Percentiles rank a stretch among this genome's conserved stretches.
phyloP scores from a whole-genome alignment of 192 early-diverging fungal genomes.

The Backusella tarrabulga region DNA sequence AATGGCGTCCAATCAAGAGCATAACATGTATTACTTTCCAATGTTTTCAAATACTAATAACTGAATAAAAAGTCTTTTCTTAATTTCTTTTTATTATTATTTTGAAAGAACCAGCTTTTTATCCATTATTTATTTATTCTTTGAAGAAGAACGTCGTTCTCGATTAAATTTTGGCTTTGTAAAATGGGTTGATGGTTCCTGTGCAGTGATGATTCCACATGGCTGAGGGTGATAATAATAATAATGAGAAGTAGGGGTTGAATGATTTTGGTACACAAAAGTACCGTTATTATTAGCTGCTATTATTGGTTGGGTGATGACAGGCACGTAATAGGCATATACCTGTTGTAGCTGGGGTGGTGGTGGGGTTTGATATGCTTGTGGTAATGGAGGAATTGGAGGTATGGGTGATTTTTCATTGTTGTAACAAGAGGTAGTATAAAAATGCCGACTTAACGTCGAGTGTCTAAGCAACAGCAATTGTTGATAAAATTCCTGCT shows the following conservation, averaged over 20 bases:
- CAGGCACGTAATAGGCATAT: background rate
- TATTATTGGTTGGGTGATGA: background rate
- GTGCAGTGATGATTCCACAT: background rate
- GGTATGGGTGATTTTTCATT: background rate
- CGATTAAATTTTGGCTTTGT: background rate
- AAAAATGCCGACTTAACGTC: slow-evolving; percentile 9
- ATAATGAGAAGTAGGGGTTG: background rate
- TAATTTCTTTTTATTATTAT: background rate
- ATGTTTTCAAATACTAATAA: background rate
- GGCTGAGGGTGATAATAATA: background rate
- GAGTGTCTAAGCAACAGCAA: background rate
- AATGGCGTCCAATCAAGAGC: background rate
- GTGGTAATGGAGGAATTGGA: background rate
- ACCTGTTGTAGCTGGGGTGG: background rate
- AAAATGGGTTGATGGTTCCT: background rate
- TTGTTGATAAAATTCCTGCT: slow-evolving; percentile 20
- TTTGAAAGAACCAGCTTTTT: background rate
- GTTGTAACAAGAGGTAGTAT: background rate
- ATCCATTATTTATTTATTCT: background rate
- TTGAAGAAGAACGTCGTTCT: background rate
- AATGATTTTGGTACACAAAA: background rate
- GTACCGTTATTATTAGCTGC: background rate
- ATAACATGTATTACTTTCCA: background rate
- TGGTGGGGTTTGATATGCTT: background rate
- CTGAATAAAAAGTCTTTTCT: background rate